Evolutionary conservation across 441 rosid species (phyloP), one percentile per base, ranked within the genome.

Genomic region (Capsella rubella): DNA sequence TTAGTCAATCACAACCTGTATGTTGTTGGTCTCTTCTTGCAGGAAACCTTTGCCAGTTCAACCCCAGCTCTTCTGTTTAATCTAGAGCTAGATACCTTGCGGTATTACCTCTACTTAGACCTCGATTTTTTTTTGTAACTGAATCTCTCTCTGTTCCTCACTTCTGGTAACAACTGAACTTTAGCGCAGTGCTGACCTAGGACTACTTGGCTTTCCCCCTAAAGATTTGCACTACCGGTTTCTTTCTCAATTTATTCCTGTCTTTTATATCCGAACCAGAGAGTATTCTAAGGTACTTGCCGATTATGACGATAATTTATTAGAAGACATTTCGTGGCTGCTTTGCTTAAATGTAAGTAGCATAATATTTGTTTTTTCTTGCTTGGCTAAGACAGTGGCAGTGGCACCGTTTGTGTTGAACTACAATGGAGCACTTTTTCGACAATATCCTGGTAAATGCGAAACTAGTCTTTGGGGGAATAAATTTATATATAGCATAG

Each of bases 61-160:
- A 90, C 94, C 58, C 94, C 99, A 76, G 74, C 91, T 1, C 96
- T 92, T 81, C 79, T 92, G 34, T 95, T 90, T 80, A 92, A 92
- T 82, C 97, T 95, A 76, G 99, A 95, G 83, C 91, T 95, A 51
- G 97, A 95, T 73, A 95, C 97, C 50, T 83, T 92, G 74, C 94
- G 97, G 97, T 95, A 86, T 72, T 70, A n/a, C 60, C 35, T 74
- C 63, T 54, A 74, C 8, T 39, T 45, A 64, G 45, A 57, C 49
- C 71, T 73, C 35, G 5, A 2, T 69, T 73, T 72, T 50, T 49
- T 49, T 47, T 18, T 10, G 50, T 60, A 35, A 52, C 67, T 68
- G 68, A 56, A 29, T 34, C n/a, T 50, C 68, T 65, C 52, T 77
- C 43, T 31, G 67, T 71, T 67, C 62, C 71, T 32, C 63, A 51